Evolutionary conservation across 768 basidiomycete species (phyloP), one percentile per base, ranked within the genome.

Genomic region (Neoboletus brunneissimus): DNA sequence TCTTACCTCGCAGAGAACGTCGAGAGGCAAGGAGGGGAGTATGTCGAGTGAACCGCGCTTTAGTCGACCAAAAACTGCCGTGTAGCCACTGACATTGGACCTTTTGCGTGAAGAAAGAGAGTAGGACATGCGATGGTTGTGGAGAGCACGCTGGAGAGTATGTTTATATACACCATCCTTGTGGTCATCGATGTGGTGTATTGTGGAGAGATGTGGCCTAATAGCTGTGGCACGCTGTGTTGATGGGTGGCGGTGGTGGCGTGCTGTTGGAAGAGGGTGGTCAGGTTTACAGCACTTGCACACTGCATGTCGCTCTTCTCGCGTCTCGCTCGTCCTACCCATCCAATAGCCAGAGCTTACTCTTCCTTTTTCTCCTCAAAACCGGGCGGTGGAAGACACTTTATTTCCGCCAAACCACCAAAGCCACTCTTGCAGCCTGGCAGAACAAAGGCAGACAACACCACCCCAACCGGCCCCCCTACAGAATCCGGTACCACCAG

Each of bases 351-450:
- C 47, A 80, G 89, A 66, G 70, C 82, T 11, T 91, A 89, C 61
- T 91, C 87, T 7, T 90, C 89, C 1, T 86, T 87, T 62, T 91
- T 89, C 75, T 89, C 87, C 13, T 87, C 86, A 27, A 89, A 88
- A 65, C 77, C 87, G 1, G 89, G 89, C 4, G 89, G 89, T 20
- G 80, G 79, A 22, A 80, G 89, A 31, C 88, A 85, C 64, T 88
- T 90, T 71, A 85, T 87, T 56, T 83, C 89, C 5, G 73, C 88
- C 9, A 92, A 90, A 69, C 76, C 86, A 18, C 79, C 84, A 53
- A 81, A 81, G 61, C 65, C 72, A 13, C 77, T 77, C 56, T 65
- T 76, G 44, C 68, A 75, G 13, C 68, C 72, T 35, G 67, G 61
- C 63, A 69, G 57, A 48, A 56, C 56, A 84, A 85, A 58, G 18